Evolutionary conservation across 1,139 yeast species (phyloP).

Genomic region (Pichia sp.): DNA sequence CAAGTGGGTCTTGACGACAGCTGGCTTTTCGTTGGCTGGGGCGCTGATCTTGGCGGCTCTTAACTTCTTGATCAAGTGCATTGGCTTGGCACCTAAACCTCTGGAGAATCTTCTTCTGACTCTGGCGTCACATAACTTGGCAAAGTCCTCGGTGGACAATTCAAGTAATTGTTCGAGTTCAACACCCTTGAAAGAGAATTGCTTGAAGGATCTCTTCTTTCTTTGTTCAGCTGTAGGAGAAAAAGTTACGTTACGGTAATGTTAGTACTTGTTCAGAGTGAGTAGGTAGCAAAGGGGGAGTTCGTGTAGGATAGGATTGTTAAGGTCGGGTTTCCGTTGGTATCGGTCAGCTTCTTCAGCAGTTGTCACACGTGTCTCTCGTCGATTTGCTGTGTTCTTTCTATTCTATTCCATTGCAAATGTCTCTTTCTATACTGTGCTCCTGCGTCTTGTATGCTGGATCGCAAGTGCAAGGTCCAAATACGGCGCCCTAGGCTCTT

Average conservation of each 20-base stretch:
- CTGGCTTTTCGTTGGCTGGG: constrained; percentile 95
- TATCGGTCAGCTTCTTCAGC: no score
- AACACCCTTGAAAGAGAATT: constrained; percentile 99
- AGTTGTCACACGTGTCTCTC: no score
- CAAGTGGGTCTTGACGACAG: constrained; percentile 97
- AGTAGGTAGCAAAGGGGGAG: no score
- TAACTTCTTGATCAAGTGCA: constrained; percentile 96
- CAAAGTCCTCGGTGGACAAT: constrained; percentile 94
- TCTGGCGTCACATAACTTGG: constrained; percentile 96
- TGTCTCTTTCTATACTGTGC: no score
- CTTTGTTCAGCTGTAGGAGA: constrained; percentile 40
- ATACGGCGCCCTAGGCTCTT: no score
- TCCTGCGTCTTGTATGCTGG: no score
- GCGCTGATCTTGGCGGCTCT: constrained; percentile 96
- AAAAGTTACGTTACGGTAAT: not conserved
- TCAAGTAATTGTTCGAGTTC: constrained; percentile 92
- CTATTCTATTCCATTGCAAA: no score
- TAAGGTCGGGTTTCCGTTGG: no score
- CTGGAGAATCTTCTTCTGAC: constrained; percentile 99
- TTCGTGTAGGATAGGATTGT: no score
- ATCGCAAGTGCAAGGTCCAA: no score
- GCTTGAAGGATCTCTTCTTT: constrained; percentile 91
- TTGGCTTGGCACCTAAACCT: constrained; percentile 94
- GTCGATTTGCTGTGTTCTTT: no score
- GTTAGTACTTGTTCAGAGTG: constrained; percentile 9